Evolutionary conservation across 78 protist species (phyloP), one percentile per base, ranked within the genome.

Genomic region (Dictyostelium capitatum): DNA sequence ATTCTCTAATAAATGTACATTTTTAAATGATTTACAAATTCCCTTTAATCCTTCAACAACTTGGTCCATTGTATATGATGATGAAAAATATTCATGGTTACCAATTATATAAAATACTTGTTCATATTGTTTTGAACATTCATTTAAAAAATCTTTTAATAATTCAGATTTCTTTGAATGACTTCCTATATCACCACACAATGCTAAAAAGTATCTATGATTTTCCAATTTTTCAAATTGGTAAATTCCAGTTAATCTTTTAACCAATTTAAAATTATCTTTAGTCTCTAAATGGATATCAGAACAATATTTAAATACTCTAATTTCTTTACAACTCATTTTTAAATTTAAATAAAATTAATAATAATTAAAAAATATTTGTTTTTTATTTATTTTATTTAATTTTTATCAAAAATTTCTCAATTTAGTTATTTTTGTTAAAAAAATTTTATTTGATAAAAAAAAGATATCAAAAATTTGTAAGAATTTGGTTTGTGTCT

Each of bases 221-320:
- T 80, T 62, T 43, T 54, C 51, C 47, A 62, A n/a, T 25, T 53
- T 80, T 59, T 80, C 74, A 47, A 80, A 80, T 80, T 80, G 19
- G 4, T 41, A 80, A 3, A 80, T 17, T 9, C 57, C 77, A 25
- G 20, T 80, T 10, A 80, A 46, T 11, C n/a, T 62, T 6, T 20
- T 10, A 20, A 78, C 28, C 9, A 6, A 6, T 51, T 53, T 6
- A 41, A 72, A 43, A 72, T n/a, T 3, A 37, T 69, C 51, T 50
- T 65, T 41, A 80, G 72, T 83, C 25, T 83, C 91, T 37, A 83
- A 72, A 54, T 83, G 91, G 4, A 83, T 62, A 72, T 83, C 91
- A 14, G 82, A 72, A 14, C 54, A 17, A 83, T 83, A 83, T 72
- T 23, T 83, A 43, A 83, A 72, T 53, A 83, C 56, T 54, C 91